Base-by-base conservation (phyloP, 441 rosid genomes). In the Raphanus hybrid region DNA sequence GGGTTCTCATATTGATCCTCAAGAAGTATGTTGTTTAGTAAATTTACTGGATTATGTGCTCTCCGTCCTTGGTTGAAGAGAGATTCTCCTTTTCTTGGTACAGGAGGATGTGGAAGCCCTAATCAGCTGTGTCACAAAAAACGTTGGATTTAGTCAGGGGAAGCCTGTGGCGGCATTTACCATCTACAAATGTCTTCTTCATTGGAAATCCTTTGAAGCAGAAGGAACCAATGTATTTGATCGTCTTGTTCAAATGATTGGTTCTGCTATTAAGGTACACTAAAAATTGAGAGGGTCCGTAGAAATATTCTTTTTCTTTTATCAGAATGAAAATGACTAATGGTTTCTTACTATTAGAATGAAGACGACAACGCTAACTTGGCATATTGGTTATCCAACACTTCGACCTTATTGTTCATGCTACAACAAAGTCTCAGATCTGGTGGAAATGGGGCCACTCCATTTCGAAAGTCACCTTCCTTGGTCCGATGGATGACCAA, bases 171-270 rank as follows among this genome's bases (percentile, higher is more conserved):
- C 94, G 8, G 94, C 97, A 76, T 86, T 90, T 84, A 92, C 98
- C 73, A 86, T 92, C 57, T 92, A 94, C 86, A 94, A 83, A 84
- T 92, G 98, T 81, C 96, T 92, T 83, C 87, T 92, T 67, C 92
- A 94, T 20, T 94, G 98, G 98, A 94, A 87, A 86, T 91, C 96
- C 41, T 88, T 94, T 83, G 98, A 94, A 87, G 92, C 97, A 55
- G 98, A 94, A 75, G 89, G 80, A 84, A 94, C 96, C 34, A 94
- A 88, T 76, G 90, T 94, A 66, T 94, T 94, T 84, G 98, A 94
- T 83, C 94, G 93, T 65, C 96, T 94, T 27, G 86, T 92, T 87
- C 96, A 92, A 81, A 86, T 88, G 90, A 89, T 94, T 80, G 98
- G 98, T 81, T 89, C 93, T 79, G 92, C 94, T 69, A 88, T 94